Evolutionary conservation across 2,329 filamentous ascomycete species (phyloP), one percentile per base, ranked within the genome.

Genomic region (Fusarium nanum): DNA sequence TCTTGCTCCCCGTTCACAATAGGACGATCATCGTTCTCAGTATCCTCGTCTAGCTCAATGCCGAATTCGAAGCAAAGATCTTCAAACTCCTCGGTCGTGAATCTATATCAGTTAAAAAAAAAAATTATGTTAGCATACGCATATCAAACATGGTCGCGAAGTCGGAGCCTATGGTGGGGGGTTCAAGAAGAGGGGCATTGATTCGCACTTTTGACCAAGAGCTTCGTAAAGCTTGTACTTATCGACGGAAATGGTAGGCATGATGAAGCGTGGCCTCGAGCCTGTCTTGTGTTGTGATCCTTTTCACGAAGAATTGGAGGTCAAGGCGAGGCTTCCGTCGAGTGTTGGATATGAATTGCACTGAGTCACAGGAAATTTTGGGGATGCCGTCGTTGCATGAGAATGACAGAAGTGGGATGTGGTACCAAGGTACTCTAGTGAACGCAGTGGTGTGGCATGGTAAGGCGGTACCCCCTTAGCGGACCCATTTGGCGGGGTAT

Each of bases 21-120:
- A 32, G 92, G 92, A 48, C 93, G 86, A 71, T 93, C 89, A 61
- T 88, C 86, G 76, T 93, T 86, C 73, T 93, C 91, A 52, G 93
- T 96, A 81, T 99, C 96, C 84, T 98, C 95, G 83, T 99, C 96
- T 74, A 99, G 88, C 82, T 99, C 96, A 79, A 99, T 97, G 64
- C 94, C 94, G 79, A 97, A 99, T 77, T 99, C 95, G 87, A 99
- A 99, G 83, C 96, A 98, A 75, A 99, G 87, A 78, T 97, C 92
- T 81, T 99, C 96, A 78, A 99, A 99, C 78, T 97, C 93, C 76
- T 97, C 89, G 70, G 93, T 96, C 58, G 95, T 97, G 82, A 93
- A 95, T 73, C 92, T 94, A 64, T 42, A 44, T 56, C 18, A 32
- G 22, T 42, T 37, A 42, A 18, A 12, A 37, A 52, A 54, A 12